Conservation (phyloP, 1,284 basidiomycete genomes). For the Microbotryum silenes-acaulis region DNA sequence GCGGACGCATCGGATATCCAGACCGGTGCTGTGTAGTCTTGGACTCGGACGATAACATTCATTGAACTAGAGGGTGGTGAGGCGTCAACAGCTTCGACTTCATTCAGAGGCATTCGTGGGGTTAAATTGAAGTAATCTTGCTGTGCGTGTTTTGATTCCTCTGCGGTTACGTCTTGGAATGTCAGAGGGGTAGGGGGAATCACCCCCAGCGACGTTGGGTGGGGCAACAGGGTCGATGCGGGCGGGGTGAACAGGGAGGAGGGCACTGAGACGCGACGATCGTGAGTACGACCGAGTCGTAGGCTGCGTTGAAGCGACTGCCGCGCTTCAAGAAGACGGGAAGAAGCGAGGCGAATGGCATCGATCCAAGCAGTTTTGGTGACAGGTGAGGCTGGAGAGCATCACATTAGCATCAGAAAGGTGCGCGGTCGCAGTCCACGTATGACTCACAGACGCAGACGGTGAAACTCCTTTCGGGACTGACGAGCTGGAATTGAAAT, state of each 20-base stretch:
- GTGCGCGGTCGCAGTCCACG: not conserved
- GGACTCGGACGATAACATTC: constrained; percentile 39
- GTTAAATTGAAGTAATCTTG: not conserved
- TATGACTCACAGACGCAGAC: constrained; percentile 56
- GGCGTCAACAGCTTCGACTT: not conserved
- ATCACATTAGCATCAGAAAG: not conserved
- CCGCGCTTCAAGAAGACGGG: constrained; percentile 49
- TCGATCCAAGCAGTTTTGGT: constrained; percentile 62
- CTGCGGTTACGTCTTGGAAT: not conserved
- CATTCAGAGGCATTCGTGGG: not conserved
- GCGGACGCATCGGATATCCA: constrained; percentile 85
- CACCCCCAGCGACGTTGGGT: not conserved
- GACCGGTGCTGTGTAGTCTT: constrained; percentile 81
- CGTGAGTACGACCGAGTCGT: not conserved
- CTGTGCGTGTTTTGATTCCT: not conserved
- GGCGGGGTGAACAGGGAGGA: not conserved
- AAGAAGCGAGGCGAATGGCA: constrained; percentile 63
- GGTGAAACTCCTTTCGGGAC: constrained; percentile 67
- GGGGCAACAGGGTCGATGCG: not conserved
- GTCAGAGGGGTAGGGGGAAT: constrained; percentile 4
- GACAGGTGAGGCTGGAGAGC: constrained; percentile 47
- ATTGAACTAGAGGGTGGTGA: not conserved
- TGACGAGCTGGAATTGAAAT: constrained; percentile 56
- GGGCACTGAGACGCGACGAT: not conserved
- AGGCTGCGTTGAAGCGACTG: constrained; percentile 40